These are phyloP conservation scores for Circinella minor DNA, from an alignment of 371 early-diverging fungal species.

Conservation along the genomic window DNA sequence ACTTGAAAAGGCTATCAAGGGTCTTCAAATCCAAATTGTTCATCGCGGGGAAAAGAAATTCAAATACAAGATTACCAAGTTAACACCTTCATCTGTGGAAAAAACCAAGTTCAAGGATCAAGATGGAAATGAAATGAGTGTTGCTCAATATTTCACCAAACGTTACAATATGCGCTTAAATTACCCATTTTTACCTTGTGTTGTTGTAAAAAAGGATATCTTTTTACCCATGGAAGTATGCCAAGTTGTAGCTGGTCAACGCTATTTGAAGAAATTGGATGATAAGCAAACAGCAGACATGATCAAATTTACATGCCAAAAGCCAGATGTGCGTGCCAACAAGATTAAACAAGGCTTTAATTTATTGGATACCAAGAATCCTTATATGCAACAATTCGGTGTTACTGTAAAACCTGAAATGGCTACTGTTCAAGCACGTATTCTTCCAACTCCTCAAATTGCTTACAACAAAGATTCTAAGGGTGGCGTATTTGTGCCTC, in stretches of 20 bases:
- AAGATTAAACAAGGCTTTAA: conserved; percentile 57
- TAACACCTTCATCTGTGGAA: conserved; percentile 68
- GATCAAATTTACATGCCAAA: conserved; percentile 86
- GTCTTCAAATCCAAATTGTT: conserved; percentile 69
- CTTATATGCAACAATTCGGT: conserved; percentile 61
- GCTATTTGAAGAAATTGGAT: conserved; percentile 76
- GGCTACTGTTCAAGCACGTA: conserved; percentile 62
- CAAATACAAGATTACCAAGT: conserved; percentile 63
- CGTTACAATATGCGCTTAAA: conserved; percentile 69
- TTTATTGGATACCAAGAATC: conserved; percentile 55
- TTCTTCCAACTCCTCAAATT: conserved; percentile 78
- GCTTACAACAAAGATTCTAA: conserved; percentile 44
- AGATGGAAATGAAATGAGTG: conserved; percentile 51
- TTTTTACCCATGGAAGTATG: conserved; percentile 91
- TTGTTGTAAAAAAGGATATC: conserved; percentile 62
- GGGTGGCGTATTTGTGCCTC: conserved; percentile 69
- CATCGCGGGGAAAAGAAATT: conserved; percentile 74
- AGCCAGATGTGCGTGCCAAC: conserved; percentile 69
- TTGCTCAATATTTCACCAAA: conserved; percentile 73
- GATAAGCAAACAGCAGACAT: conserved; percentile 89
- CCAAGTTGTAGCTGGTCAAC: conserved; percentile 77
- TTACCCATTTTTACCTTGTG: conserved; percentile 84
- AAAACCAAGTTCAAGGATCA: conserved; percentile 66
- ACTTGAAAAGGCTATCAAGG: conserved; percentile 70
- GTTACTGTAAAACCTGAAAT: conserved; percentile 65